Base-by-base conservation (phyloP, 306 rosid species). In the Dalbergia cochinchinensis region DNA sequence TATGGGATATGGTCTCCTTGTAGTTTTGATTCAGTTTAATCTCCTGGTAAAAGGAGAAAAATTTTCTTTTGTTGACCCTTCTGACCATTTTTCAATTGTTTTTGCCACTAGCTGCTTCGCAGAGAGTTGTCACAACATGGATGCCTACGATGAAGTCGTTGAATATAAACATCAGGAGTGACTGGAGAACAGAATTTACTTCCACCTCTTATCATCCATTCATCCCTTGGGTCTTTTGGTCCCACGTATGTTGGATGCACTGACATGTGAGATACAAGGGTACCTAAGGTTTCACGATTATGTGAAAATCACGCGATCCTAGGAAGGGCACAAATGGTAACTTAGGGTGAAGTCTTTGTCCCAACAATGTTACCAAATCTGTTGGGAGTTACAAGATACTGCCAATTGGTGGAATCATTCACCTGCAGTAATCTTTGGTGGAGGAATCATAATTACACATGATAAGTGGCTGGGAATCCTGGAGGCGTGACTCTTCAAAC, bases 61-160 rank as follows among this genome's bases (percentile, higher is more conserved):
- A 31, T 44, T 14, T 6, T 12, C 18, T 53, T 69, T 72, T 50
- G 18, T 54, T 44, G 31, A 45, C 19, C 7, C 20, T 16, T 70
- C 51, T 80, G 35, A 45, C 19, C 15, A 4, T 31, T 55, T 34
- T 37, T 39, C 11, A 15, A 19, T 44, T 37, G 13, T n/a, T 19
- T 41, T 59, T 20, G 68, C 73, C 59, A 72, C 63, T 80, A 87
- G 92, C 48, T 88, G 92, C 82, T 91, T 87, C 60, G 86, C 89
- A 18, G 87, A 84, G 79, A 81, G 90, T 76, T 63, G 81, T 0
- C 83, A 87, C 63, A 87, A 60, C 64, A 80, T 88, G 87, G 90
- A 88, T 70, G 84, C 92, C 16, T 91, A 88, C 76, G 92, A 91
- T 81, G 74, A 71, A 5, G 90, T 88, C 41, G 89, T 83, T 39